Base-by-base conservation (phyloP, 179 eudicot genomes). In the Gypsophila paniculata region DNA sequence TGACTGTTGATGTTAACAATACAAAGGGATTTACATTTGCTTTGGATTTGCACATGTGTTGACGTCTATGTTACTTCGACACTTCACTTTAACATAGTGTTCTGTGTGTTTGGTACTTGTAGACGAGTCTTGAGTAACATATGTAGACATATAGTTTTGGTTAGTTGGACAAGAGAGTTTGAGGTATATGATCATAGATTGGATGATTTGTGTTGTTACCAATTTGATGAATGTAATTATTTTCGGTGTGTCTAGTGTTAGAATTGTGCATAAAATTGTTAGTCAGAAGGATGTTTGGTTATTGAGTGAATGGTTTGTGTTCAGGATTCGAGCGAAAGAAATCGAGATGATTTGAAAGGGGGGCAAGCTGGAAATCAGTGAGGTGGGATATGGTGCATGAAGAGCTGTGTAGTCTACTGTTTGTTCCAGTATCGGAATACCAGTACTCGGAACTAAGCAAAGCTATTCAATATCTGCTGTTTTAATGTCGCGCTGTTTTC, bases 401-500 rank as follows among this genome's bases (percentile, higher is more conserved):
- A 74, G 48, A 34, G 23, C 67, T 63, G 68, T 71, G 52, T 65
- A n/a, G 71, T 73, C 62, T 69, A 71, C 72, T 61, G 63, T 65
- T 23, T 72, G 81, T 80, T 80, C 81, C 77, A 55, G 34, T 46
- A 26, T 69, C 65, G 74, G 82, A 67, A 78, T 70, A 39, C 34
- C 19, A 34, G 32, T 62, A 26, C 68, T 58, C 11, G 72, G 74
- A 76, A 60, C 49, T 82, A 71, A 72, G 73, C 38, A 72, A 68
- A 82, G 72, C 75, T 75, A 57, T 13, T 22, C 17, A 72, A 59
- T 67, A 55, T 18, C 67, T 34, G 36, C 23, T 72, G 53, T 65
- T 51, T 62, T 83, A 74, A 86, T 86, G 89, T 86, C 89, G 71
- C 89, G 89, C 65, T 86, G 89, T 83, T 86, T 86, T 78, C 87